phyloP scores from a whole-genome alignment of 1,284 basidiomycete species.

The Amylostereum areolatum region DNA sequence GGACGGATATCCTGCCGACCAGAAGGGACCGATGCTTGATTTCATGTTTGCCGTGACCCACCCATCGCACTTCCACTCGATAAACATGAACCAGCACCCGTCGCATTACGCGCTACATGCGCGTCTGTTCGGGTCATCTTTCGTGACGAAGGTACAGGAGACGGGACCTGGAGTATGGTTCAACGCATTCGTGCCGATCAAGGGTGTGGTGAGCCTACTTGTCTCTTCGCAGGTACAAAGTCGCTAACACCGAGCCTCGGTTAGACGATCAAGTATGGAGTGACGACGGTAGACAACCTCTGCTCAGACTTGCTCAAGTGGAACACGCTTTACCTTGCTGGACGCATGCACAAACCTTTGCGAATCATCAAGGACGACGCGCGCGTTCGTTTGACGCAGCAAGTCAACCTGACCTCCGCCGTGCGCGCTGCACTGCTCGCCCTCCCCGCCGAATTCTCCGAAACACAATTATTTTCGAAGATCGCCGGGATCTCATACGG shows the following conservation, averaged over 20 bases:
- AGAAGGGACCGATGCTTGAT: slow-evolving; percentile 79
- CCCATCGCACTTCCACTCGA: slow-evolving; percentile 87
- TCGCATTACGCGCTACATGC: slow-evolving; percentile 87
- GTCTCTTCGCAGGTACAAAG: not conserved
- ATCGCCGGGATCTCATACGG: slow-evolving; percentile 87
- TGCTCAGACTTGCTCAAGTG: slow-evolving; percentile 90
- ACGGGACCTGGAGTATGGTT: slow-evolving; percentile 92
- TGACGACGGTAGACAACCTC: slow-evolving; percentile 87
- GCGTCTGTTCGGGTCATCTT: slow-evolving; percentile 72
- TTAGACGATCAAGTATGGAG: slow-evolving; percentile 96
- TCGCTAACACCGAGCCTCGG: not conserved
- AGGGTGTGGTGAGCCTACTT: slow-evolving; percentile 64
- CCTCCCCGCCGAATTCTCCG: slow-evolving; percentile 60
- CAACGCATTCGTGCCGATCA: slow-evolving; percentile 82
- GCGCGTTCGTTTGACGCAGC: slow-evolving; percentile 85
- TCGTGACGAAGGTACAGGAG: slow-evolving; percentile 75
- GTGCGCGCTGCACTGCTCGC: slow-evolving; percentile 74
- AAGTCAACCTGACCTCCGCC: slow-evolving; percentile 89
- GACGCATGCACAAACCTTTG: slow-evolving; percentile 95
- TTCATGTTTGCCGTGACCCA: slow-evolving; percentile 95
- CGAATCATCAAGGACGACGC: slow-evolving; percentile 86
- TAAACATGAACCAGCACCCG: slow-evolving; percentile 89
- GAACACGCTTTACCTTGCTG: slow-evolving; percentile 90
- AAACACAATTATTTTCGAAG: slow-evolving; percentile 78
- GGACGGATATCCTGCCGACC: slow-evolving; percentile 55